phyloP scores from a whole-genome alignment of 1,139 yeast species.

The Yamadazyma songkhlaensis region DNA sequence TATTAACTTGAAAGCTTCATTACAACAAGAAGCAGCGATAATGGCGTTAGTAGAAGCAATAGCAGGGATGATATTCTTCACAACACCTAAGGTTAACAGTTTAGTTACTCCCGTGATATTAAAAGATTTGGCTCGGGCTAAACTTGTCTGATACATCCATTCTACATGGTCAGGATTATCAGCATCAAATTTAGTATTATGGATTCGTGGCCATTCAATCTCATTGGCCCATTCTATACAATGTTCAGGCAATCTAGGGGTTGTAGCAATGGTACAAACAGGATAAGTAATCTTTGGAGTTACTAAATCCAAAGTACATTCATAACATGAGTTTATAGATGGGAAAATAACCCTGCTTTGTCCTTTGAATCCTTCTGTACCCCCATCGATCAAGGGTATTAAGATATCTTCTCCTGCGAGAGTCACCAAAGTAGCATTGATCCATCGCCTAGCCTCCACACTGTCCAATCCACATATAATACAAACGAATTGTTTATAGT shows the following conservation, averaged over 20 bases:
- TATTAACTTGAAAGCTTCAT: constrained; percentile 78
- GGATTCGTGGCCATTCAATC: constrained; percentile 64
- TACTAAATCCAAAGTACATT: constrained; percentile 80
- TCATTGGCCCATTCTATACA: constrained; percentile 91
- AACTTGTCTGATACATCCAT: constrained; percentile 60
- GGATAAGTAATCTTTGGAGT: constrained; percentile 76
- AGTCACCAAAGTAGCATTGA: constrained; percentile 69
- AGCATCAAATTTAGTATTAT: constrained; percentile 52
- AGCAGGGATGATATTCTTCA: constrained; percentile 90
- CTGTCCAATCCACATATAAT: constrained; percentile 88
- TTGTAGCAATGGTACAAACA: constrained; percentile 90
- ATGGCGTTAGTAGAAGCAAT: constrained; percentile 94
- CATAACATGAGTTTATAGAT: constrained; percentile 83
- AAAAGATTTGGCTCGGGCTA: constrained; percentile 58
- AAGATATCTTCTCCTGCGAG: constrained; percentile 53
- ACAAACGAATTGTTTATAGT: constrained; percentile 66
- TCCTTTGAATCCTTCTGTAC: constrained; percentile 93
- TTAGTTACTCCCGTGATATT: constrained; percentile 73
- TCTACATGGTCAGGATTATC: constrained; percentile 69
- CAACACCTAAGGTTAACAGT: constrained; percentile 77
- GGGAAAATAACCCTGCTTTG: constrained; percentile 89
- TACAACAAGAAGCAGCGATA: constrained; percentile 88
- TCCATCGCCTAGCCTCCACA: constrained; percentile 90
- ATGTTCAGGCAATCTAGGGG: constrained; percentile 92
- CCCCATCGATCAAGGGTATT: constrained; percentile 91